A percentile compares a stretch with the other conserved stretches of the same genome.
These are phyloP conservation scores for Cryptosporidium felis DNA, from an alignment of 169 alveolate genomes.

Conservation along the genomic window DNA sequence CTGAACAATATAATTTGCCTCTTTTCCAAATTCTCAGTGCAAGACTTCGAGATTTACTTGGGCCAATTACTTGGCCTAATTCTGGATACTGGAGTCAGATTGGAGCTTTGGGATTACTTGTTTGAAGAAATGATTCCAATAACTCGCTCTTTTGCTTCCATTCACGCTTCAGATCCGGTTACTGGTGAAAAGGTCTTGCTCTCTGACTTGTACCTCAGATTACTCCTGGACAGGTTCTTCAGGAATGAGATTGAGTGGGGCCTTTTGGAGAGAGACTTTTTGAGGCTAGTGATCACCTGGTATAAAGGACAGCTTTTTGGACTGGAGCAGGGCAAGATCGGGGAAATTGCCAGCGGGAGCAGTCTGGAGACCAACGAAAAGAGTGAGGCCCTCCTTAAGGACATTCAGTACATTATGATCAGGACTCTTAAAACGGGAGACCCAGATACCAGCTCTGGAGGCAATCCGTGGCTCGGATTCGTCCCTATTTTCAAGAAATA, in stretches of 20 bases:
- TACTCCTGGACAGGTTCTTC: not conserved
- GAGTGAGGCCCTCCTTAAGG: not conserved
- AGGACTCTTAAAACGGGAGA: constrained; percentile 1
- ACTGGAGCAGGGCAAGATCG: not conserved
- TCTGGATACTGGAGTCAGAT: constrained; percentile 9
- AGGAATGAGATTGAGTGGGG: not conserved
- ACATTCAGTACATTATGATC: constrained; percentile 31
- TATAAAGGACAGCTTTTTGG: not conserved
- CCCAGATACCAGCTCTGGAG: not conserved
- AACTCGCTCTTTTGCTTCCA: not conserved
- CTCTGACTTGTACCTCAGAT: not conserved
- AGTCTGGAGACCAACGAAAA: not conserved
- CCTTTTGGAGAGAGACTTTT: not conserved
- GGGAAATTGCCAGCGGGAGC: not conserved
- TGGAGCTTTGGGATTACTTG: constrained; percentile 34
- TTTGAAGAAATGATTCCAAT: constrained; percentile 28
- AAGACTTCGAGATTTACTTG: not conserved
- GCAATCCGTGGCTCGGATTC: constrained; percentile 40
- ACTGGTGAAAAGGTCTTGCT: not conserved
- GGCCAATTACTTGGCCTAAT: not conserved
- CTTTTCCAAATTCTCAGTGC: not conserved
- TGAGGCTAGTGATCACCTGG: constrained; percentile 6
- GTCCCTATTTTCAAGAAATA: constrained; percentile 42
- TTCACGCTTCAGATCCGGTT: not conserved
- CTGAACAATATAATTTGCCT: not conserved